Evolutionary conservation across 140 eudicot genomes (phyloP), one percentile per base, ranked within the genome.

Genomic region (Ambrosia hybrid): DNA sequence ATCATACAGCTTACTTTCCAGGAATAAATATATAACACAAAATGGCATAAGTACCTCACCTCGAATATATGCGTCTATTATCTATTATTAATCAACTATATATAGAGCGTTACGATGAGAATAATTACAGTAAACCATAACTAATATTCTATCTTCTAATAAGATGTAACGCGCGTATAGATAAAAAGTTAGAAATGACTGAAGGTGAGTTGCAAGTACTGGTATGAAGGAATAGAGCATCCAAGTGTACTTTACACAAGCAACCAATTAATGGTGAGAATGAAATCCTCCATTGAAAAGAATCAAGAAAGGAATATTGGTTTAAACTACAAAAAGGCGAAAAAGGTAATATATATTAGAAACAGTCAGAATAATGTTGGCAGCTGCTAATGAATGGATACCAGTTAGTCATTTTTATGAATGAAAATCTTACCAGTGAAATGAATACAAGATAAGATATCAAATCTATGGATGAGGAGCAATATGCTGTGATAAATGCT

Each of bases 211-310:
- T 57, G 17, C 15, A 34, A 21, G 26, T 21, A 39, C 17, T 56
- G 16, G 51, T 9, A 56, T 13, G 51, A 43, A n/a, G 17, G 48
- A 61, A 60, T 33, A 61, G 43, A 51, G 36, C 77, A 73, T 57
- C 38, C n/a, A 16, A 56, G 52, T 55, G 60, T 53, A 57, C 46
- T 57, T 37, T 66, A 41, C 49, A 55, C 38, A 57, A 67, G 60
- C 68, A 67, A 61, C 73, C 79, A 21, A 21, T 21, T 21, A 65
- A 75, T 75, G 79, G 73, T 53, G 78, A 59, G 7, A 53, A 64
- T 13, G 56, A 64, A 73, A 64, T 38, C 58, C 9, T 26, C 49
- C 37, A 21, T 30, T 56, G 9, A 45, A 66, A 36, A 66, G 51
- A 75, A 67, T 67, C 69, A 21, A 57, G 60, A 48, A 26, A 9